Base-by-base conservation (phyloP, 2,329 filamentous ascomycete genomes). In the Diplodia mutila region DNA sequence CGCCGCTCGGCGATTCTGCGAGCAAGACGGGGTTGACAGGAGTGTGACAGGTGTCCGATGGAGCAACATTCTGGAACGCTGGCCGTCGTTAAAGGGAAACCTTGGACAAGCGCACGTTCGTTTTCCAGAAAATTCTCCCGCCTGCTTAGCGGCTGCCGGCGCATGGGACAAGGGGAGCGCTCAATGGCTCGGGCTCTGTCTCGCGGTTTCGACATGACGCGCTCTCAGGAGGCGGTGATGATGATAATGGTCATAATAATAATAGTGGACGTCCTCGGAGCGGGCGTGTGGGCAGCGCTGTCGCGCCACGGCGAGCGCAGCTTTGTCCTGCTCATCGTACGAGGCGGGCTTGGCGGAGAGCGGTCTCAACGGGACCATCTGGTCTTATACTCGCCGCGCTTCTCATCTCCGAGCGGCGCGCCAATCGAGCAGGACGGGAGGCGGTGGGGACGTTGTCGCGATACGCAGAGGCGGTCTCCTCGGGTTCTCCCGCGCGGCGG, bases 91-190 rank as follows among this genome's bases (percentile, higher is more conserved):
- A 63, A 63, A 63, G 59, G 59, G 59, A 63, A 63, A 63, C 59
- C 59, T 34, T 42, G 59, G 51, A 37, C 29, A 49, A 39, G 64
- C 52, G 64, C 64, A 66, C 64, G 64, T 66, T 66, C 64, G 52
- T 66, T 66, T 66, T 66, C 64, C 64, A 66, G 64, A 66, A 66
- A 66, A 66, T 66, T 66, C 64, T 66, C 64, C 64, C 64, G 64
- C 63, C 52, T 49, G 42, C 57, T 49, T 49, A 32, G 57, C 59
- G 59, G 46, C 59, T 63, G 49, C 42, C 59, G 59, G n/a, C 59
- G 59, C 59, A 37, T 63, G 42, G 59, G 59, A 63, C 59, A 63
- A 63, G 59, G 59, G 59, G 59, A 63, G 23, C 27, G 32, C 16
- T 34, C 18, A 46, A 46, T 46, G 42, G 57, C 57, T 61, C 57